Evolutionary conservation across 129 eudicot genomes (phyloP).

Genomic region (Erigeron canadensis): DNA sequence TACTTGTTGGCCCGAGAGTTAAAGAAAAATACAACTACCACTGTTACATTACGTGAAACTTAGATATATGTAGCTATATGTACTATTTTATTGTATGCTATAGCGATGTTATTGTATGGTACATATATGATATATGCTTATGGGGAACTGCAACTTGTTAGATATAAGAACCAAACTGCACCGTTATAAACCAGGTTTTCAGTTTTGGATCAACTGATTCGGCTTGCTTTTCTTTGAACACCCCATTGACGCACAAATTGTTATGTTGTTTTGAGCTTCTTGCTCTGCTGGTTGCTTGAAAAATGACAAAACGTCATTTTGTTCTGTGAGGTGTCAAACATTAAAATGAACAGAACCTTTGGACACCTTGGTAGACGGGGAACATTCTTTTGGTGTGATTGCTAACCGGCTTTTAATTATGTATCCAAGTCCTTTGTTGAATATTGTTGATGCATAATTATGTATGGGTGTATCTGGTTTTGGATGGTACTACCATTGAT

Average conservation of each 20-base stretch:
- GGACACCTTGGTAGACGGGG: no score
- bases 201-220: neutral
- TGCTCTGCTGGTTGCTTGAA: neutral
- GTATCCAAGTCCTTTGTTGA: slow-evolving; percentile 16
- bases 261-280: neutral
- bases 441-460: neutral
- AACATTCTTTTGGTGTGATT: no score
- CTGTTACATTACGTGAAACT: no score
- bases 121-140: no score
- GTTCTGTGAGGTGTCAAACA: neutral
- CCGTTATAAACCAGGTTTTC: neutral
- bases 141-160: neutral
- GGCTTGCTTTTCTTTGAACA: neutral
- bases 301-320: neutral
- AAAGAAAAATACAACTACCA: no score
- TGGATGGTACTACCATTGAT: neutral
- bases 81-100: no score
- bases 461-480: neutral
- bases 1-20: no score
- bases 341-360: neutral
- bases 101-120: no score
- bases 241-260: neutral
- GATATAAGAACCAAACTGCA: neutral
- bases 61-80: no score
- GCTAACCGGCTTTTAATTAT: neutral